Base-by-base conservation (phyloP, 1,284 basidiomycete genomes). In the Nidula niveotomentosa region DNA sequence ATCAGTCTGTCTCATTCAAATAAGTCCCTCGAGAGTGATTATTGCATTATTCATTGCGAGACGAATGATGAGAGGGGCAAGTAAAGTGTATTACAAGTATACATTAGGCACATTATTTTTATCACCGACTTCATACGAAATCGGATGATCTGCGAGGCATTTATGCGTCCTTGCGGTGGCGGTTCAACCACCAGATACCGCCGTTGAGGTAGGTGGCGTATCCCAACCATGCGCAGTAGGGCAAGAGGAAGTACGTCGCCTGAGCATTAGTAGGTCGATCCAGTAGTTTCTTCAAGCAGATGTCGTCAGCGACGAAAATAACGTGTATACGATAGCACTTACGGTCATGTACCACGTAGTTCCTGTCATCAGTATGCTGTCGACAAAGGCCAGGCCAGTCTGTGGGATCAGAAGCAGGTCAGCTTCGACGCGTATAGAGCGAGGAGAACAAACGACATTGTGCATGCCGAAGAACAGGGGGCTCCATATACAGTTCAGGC, bases 151-250 rank as follows among this genome's bases (percentile, higher is more conserved):
- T 23, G 23, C 5, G 13, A 47, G 10, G 18, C 12, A 23, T 47
- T 47, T 47, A 47, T n/a, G 45, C 45, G 18, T 49, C 46, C 34
- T 34, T 37, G 15, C 49, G 45, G 8, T 58, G 57, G 18, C 70
- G 67, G 62, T 83, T 84, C 58, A 80, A 62, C 73, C 76, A 83
- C 79, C 81, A 85, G 52, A 80, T 74, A 6, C 83, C 83, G 33
- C 74, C 85, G 68, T 90, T 91, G 54, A 93, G 75, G 71, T 90
- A 91, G 6, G 87, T 86, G 1, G 83, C 85, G 61, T 80, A 88
- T 2, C 76, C 70, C 30, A 86, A 62, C 86, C 86, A 90, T 0
- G 73, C 76, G 56, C 84, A 87, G 69, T 88, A 88, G 6, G 87
- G 86, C 23, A 78, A 69, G 17, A 87, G 70, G 65, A 85, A 76